Conservation (phyloP, 179 eudicot genomes). For the Gypsophila paniculata region DNA sequence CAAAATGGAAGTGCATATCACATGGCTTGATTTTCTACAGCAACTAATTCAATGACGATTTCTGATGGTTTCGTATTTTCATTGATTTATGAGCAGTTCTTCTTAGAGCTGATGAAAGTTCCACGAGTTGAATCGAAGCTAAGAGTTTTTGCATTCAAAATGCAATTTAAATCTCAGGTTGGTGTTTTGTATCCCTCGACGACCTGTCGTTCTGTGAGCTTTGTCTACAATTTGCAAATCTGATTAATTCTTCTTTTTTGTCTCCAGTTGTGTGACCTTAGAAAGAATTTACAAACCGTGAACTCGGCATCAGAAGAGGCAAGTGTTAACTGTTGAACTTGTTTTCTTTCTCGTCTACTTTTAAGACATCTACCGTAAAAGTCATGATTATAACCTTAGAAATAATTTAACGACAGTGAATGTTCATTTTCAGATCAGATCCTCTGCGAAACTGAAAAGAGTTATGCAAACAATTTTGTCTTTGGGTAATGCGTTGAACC, state of each 20-base stretch:
- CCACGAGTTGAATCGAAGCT: slow-evolving; percentile 83
- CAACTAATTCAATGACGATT: not conserved
- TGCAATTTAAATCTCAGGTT: slow-evolving; percentile 78
- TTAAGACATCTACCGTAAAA: slow-evolving; percentile 1
- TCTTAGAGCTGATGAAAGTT: slow-evolving; percentile 88
- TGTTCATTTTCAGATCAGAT: slow-evolving; percentile 57
- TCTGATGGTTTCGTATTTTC: slow-evolving; percentile 8
- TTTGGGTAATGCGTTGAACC: slow-evolving; percentile 87
- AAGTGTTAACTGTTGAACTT: slow-evolving; percentile 25
- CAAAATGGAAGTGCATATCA: not conserved
- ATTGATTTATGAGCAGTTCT: slow-evolving; percentile 48
- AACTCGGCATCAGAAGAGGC: slow-evolving; percentile 81
- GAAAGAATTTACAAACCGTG: slow-evolving; percentile 54
- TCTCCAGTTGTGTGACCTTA: slow-evolving; percentile 68
- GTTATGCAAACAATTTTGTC: slow-evolving; percentile 88
- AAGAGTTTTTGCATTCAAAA: slow-evolving; percentile 76
- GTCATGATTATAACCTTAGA: slow-evolving; percentile 18
- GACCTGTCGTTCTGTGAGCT: not conserved
- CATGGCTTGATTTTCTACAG: not conserved
- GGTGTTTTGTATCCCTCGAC: slow-evolving; percentile 18
- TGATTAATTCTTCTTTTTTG: slow-evolving; percentile 4
- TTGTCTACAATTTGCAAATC: slow-evolving; percentile 1
- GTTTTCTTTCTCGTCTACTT: not conserved
- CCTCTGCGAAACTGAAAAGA: slow-evolving; percentile 67
- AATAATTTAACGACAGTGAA: not conserved